Base-by-base conservation (phyloP, 306 rosid genomes). In the Castanospermum australe region DNA sequence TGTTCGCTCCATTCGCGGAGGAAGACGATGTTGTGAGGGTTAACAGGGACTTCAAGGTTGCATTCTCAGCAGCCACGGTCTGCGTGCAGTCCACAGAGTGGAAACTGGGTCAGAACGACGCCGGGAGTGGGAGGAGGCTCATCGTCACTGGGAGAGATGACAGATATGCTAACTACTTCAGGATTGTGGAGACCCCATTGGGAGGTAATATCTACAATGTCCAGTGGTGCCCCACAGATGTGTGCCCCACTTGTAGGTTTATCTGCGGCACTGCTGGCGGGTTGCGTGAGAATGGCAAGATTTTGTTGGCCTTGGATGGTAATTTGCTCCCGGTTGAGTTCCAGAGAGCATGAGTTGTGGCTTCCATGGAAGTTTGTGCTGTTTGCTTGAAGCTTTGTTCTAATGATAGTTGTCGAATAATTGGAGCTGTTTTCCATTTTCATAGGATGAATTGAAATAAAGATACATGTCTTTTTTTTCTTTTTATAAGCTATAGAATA, bases 301-400 rank as follows among this genome's bases (percentile, higher is more conserved):
- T 87, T 62, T 57, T 90, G n/a, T 13, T 60, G 75, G 92, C 91
- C 21, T 88, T 90, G 85, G 91, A 88, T 73, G 86, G 86, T 0
- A 36, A 69, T 14, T 82, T 1, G 45, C 79, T 81, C 11, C 90
- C 86, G 1, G 80, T 87, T 81, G 44, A 21, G 44, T 87, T 87
- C 42, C 51, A 73, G 17, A 76, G 56, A 18, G 20, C 33, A 13
- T 45, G 22, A 35, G 15, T 62, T 62, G 25, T 33, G 0, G 1
- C 45, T 62, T 15, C 22, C 6, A 56, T 24, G n/a, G 22, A 33
- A 14, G 7, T 24, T 12, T 57, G 17, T 44, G 15, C 2, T 44
- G 50, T 12, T 44, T 12, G 5, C 20, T 15, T 12, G 14, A 15
- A 14, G 18, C 55, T n/a, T 60, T 1, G 8, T 5, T 32, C 20